Evolutionary conservation across 805 yeast species (phyloP).

Genomic region (Candida silvicultrix): DNA sequence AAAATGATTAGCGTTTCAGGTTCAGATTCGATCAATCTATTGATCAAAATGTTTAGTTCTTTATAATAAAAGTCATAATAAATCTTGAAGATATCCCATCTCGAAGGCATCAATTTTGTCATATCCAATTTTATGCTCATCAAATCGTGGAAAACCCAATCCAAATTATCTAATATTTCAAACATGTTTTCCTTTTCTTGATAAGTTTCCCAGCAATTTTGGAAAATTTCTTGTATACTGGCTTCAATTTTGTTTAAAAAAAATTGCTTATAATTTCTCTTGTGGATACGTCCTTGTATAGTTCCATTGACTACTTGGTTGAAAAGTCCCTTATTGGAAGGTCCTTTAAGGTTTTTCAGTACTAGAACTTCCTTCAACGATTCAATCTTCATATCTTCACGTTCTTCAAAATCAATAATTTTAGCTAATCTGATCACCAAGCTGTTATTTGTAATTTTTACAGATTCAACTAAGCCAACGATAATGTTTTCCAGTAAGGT

Average conservation of each 20-base stretch:
- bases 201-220: conserved; percentile 53
- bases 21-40: conserved; percentile 56
- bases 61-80: conserved; percentile 63
- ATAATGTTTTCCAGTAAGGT: conserved; percentile 58
- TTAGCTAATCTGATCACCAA: conserved; percentile 68
- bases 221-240: conserved; percentile 61
- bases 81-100: conserved; percentile 67
- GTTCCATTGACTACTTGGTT: conserved; percentile 36
- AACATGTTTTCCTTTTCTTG: conserved; percentile 39
- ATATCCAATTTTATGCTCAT: conserved; percentile 56
- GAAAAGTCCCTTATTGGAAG: conserved; percentile 20
- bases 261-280: conserved; percentile 56
- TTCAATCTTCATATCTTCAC: conserved; percentile 58
- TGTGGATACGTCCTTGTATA: conserved; percentile 34
- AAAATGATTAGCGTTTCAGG: conserved; percentile 77
- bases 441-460: conserved; percentile 60
- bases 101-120: conserved; percentile 53
- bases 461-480: conserved; percentile 62
- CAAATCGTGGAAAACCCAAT: conserved; percentile 82
- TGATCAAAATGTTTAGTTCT: conserved; percentile 57
- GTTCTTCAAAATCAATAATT: conserved; percentile 73
- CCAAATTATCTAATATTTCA: conserved; percentile 60
- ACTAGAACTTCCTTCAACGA: conserved; percentile 26
- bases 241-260: conserved; percentile 54
- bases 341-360: conserved; percentile 17